phyloP scores from a whole-genome alignment of 108 stramenopile species.

The Cylindrotheca fusiformis region DNA sequence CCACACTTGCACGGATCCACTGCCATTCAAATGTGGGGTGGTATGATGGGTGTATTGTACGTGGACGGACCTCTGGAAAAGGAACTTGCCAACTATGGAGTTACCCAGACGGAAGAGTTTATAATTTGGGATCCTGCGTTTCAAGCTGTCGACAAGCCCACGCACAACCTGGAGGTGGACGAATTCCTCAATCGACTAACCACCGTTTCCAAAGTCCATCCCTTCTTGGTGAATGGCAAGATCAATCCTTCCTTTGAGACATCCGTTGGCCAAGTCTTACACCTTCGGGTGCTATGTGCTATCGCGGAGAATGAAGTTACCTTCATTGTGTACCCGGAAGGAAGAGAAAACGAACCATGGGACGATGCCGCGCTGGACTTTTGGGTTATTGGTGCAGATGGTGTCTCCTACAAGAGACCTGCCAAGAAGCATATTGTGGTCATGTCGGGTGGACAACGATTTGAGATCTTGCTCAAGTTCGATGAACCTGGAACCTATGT shows the following conservation, averaged over 20 bases:
- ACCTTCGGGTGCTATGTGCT: constrained; percentile 32
- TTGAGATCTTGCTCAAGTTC: constrained; percentile 38
- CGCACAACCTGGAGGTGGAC: constrained; percentile 43
- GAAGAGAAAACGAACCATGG: constrained; percentile 26
- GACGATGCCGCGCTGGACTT: constrained; percentile 33
- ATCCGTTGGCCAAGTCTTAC: constrained; percentile 21
- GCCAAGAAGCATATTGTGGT: constrained; percentile 20
- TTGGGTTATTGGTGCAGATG: constrained; percentile 37
- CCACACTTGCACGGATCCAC: constrained; percentile 48
- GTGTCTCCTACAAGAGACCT: constrained; percentile 31
- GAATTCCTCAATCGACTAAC: constrained; percentile 43
- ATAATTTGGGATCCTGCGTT: constrained; percentile 46
- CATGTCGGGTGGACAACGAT: constrained; percentile 42
- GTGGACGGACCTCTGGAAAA: constrained; percentile 29
- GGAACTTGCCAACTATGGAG: constrained; percentile 28
- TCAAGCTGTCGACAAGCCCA: constrained; percentile 14
- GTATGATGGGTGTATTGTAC: constrained; percentile 43
- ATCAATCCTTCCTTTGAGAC: constrained; percentile 21
- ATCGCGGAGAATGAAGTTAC: constrained; percentile 49
- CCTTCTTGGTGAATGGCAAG: constrained; percentile 43
- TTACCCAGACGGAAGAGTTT: constrained; percentile 34
- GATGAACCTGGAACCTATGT: constrained; percentile 41
- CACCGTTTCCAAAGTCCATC: constrained; percentile 43
- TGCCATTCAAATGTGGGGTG: constrained; percentile 47
- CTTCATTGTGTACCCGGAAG: constrained; percentile 39